Percentiles rank a stretch among this genome's conserved stretches.
phyloP scores from a whole-genome alignment of 345 rosid genomes.

The Rhodamnia rubescens region DNA sequence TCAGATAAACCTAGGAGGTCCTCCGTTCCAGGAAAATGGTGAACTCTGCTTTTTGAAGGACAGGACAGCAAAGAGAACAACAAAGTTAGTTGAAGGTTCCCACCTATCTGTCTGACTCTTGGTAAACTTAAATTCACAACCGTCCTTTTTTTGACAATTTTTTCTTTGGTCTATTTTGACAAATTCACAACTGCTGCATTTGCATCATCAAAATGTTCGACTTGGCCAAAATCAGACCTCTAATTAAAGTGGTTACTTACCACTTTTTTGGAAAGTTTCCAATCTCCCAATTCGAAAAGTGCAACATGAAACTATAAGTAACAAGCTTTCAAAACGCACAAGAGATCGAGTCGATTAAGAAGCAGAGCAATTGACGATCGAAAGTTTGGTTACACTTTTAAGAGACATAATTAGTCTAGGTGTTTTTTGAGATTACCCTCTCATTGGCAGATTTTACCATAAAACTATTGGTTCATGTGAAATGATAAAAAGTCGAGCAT shows the following conservation, averaged over 20 bases:
- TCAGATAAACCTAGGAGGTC: not conserved
- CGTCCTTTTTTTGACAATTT: not conserved
- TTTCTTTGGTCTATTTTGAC: not conserved
- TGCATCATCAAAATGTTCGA: not conserved
- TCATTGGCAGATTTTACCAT: not conserved
- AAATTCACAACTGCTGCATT: not conserved
- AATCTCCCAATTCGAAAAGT: not conserved
- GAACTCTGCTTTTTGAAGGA: not conserved
- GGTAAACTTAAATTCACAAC: not conserved
- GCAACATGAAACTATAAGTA: not conserved
- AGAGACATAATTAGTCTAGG: not conserved
- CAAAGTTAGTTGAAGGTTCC: not conserved
- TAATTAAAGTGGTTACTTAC: not conserved
- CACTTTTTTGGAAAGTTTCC: not conserved
- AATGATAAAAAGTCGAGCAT: no score
- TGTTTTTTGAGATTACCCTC: not conserved
- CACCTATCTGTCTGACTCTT: not conserved
- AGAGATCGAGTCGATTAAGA: not conserved
- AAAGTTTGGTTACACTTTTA: not conserved
- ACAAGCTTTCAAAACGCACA: not conserved
- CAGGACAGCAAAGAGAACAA: not conserved
- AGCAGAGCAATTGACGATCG: not conserved
- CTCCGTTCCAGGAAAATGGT: not conserved
- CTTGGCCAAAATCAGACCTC: not conserved
- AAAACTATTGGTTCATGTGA: no score